These are phyloP conservation scores for Monilinia vaccinii-corymbosi DNA, from an alignment of 2,329 filamentous ascomycete species.

Conservation along the genomic window DNA sequence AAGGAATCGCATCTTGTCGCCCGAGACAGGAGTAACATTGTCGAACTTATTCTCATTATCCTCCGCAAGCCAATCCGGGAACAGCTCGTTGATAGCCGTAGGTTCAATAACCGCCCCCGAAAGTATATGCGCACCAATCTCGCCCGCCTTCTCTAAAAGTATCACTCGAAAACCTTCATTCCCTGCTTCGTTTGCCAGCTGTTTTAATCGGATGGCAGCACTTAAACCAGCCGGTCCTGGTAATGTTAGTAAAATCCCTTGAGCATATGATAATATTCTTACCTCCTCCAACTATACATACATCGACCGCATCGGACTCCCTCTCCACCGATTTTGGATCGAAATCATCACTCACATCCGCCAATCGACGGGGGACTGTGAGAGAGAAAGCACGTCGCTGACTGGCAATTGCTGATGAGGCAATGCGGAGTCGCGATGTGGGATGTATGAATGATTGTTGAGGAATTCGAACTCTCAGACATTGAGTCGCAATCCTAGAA, in stretches of 20 bases:
- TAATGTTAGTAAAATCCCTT: constrained; percentile 11
- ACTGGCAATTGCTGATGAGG: constrained; percentile 16
- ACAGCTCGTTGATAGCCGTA: constrained; percentile 74
- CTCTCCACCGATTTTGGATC: constrained; percentile 65
- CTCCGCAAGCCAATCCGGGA: constrained; percentile 89
- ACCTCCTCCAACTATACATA: constrained; percentile 91
- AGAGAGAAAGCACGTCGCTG: constrained; percentile 36
- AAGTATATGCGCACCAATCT: constrained; percentile 88
- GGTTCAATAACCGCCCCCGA: constrained; percentile 95
- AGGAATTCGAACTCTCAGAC: constrained; percentile 10
- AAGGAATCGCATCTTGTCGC: constrained; percentile 88
- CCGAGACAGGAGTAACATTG: constrained; percentile 72
- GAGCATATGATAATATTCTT: constrained; percentile 22
- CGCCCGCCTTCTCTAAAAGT: constrained; percentile 88
- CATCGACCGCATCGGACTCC: constrained; percentile 88
- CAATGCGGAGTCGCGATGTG: constrained; percentile 18
- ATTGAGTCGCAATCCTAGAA: constrained; percentile 15
- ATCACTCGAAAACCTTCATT: constrained; percentile 95
- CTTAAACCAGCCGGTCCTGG: constrained; percentile 80
- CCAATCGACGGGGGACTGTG: constrained; percentile 33
- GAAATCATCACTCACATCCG: constrained; percentile 46
- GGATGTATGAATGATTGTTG: constrained; percentile 14
- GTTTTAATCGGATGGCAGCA: constrained; percentile 89
- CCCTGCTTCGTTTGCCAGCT: constrained; percentile 86
- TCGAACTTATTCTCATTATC: constrained; percentile 83